Base-by-base conservation (phyloP, 148 eudicot species). In the Silene latifolia region DNA sequence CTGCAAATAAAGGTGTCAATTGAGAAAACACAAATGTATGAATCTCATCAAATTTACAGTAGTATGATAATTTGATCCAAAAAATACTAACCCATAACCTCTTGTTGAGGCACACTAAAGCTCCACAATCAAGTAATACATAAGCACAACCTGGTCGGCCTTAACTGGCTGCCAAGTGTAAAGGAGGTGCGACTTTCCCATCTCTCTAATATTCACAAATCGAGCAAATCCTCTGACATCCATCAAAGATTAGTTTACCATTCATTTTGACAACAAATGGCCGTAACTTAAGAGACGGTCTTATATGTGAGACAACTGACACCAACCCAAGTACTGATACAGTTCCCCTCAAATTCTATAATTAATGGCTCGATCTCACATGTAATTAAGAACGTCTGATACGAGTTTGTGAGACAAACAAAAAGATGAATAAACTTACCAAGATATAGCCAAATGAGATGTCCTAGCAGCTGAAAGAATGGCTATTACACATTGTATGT, bases 141-240 rank as follows among this genome's bases (percentile, higher is more conserved):
- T 90, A 97, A 71, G 90, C 94, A 79, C 98, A 95, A 59, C 85
- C 85, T 3, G 98, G 85, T 72, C 88, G 86, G 59, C 88, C 88
- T 82, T 88, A 90, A 80, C 99, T 91, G 44, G 98, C 92, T 3
- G 99, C 99, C 85, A 95, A 84, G 68, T 95, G 99, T 83, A 95
- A 83, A 14, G 99, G 98, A 24, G 99, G 90, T 46, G 93, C 97
- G 24, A 98, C 99, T 82, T 88, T 96, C 32, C 89, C 90, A 83
- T n/a, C n/a, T 96, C 99, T 85, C 99, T 92, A 72, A 92, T 88
- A 87, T 96, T 96, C 79, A 96, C 99, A 87, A 92, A 92, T 35
- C 91, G 82, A 65, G 95, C 81, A 79, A 75, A 96, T 68, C 99
- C 99, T 97, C 98, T 95, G 82, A 23, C 59, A 72, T 23, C 77